Base-by-base conservation (phyloP, 1,139 yeast genomes). In the Candida labiduridarum region DNA sequence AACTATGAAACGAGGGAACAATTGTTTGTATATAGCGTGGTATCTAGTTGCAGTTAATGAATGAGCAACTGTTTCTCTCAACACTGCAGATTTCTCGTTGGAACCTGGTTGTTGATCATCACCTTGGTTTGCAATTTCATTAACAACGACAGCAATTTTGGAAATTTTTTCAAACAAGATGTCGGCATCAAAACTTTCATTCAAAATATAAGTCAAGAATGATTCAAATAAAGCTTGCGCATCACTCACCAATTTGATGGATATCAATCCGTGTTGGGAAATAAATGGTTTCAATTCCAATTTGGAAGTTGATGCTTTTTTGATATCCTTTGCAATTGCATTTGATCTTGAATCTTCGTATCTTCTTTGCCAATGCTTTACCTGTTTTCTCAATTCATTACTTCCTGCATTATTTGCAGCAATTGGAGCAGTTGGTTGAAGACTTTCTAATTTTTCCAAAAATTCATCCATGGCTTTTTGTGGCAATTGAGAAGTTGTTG, bases 21-120 rank as follows among this genome's bases (percentile, higher is more conserved):
- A 62, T 8, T 79, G 79, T 5, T 80, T 74, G 54, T 88, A 85
- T 6, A 84, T 71, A 1, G 89, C 84, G 65, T 76, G 89, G 63
- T 90, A 90, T 60, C 97, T 79, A 0, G 96, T 81, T 0, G 94
- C 81, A 4, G 96, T 84, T 46, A 92, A 82, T 1, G 87, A 80
- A 68, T 87, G 91, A 29, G 91, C 84, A 12, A 89, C 81, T 0
- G 96, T 79, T 46, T 87, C 88, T 51, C 89, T 80, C 14, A 87
- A 76, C 44, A 83, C 66, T 4, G 66, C 56, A 1, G 76, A 56
- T 59, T 69, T 53, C 60, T 71, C 68, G 64, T 71, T 61, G 58
- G 75, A 56, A 66, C 69, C 63, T 62, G 75, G 54, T 16, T 68
- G 66, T 19, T 63, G 61, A 36, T 58, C 56, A 43, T 78, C 76